Evolutionary conservation across 371 early-diverging fungal genomes (phyloP), one percentile per base, ranked within the genome.

Genomic region (Actinomucor elegans): DNA sequence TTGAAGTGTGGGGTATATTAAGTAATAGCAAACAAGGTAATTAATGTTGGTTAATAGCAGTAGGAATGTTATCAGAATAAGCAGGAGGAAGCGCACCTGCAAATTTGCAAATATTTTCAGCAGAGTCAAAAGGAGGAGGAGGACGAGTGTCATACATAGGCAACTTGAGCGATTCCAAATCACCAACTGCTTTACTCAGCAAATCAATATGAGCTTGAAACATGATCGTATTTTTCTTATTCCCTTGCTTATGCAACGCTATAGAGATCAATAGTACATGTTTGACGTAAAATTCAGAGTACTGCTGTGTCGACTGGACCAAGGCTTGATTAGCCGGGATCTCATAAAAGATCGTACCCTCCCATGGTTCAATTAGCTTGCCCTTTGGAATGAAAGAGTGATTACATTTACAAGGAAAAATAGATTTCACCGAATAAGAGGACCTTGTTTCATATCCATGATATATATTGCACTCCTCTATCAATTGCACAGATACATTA

Each of bases 51-150:
- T n/a, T n/a, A n/a, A n/a, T n/a, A n/a, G n/a, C n/a, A n/a, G n/a
- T n/a, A n/a, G n/a, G n/a, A n/a, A n/a, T n/a, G n/a, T n/a, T n/a
- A n/a, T n/a, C n/a, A n/a, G n/a, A n/a, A 20, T 56, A 48, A 20
- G 41, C 17, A 23, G 49, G 50, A 26, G 33, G n/a, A 17, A 37
- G 50, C 21, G 57, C 50, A 18, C 50, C 57, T 23, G 35, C 17
- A 24, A 50, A 57, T 36, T 57, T 57, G 23, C 45, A 45, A 17
- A 56, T 44, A 44, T 42, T 34, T 0, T 21, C 26, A 14, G 36
- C 10, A 28, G 45, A 23, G 7, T 59, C 59, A 47, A 59, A 59
- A 11, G 59, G 53, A 41, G 59, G 59, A 41, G 59, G 59, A 29
- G 35, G 28, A 36, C n/a, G n/a, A n/a, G n/a, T n/a, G n/a, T 59